Evolutionary conservation across 2,329 filamentous ascomycete genomes (phyloP), one percentile per base, ranked within the genome.

Genomic region (Fusarium pseudoanthophilum): DNA sequence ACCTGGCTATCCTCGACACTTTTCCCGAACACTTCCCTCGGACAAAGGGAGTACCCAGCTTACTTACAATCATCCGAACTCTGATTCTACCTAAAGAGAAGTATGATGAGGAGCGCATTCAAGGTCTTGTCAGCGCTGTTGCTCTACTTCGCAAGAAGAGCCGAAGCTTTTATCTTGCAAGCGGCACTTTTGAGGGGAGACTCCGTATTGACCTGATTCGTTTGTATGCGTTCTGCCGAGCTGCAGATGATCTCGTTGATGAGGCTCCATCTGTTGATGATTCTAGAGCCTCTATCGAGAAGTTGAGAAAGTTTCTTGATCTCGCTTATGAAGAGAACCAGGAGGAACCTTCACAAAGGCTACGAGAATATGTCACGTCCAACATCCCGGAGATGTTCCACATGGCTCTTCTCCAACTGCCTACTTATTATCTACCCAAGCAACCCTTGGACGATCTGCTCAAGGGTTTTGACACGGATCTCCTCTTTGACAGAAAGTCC

Each of bases 181-280:
- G 91, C 71, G 88, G 90, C 0, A 88, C 90, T 0, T 94, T 95
- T 72, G 86, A 89, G 43, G 92, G 92, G 4, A 87, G 90, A 30
- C 82, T 94, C 13, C 87, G 92, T 10, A 90, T 92, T 36, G 92
- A 94, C 73, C 79, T 94, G 18, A 86, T 93, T 32, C 81, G 92
- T 4, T 82, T 94, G 8, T 94, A 94, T 77, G 92, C 91, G 0
- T 94, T 93, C 78, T 94, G 92, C 75, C 87, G 92, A 16, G 88
- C 93, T 15, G 91, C 91, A 3, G 92, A 94, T 78, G 92, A 94
- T 75, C 83, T 94, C 9, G 87, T 94, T 14, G 92, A 94, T 73
- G 87, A 93, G 67, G 88, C 92, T 1, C 75, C 82, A 3, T 85
- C 84, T 4, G 78, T 83, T 2, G 77, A 83, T 1, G 88, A 91